Percentiles rank a stretch among this genome's conserved stretches.
These are phyloP conservation scores for Yarrowia sp. DNA, from an alignment of 805 yeast species.

Conservation along the genomic window DNA sequence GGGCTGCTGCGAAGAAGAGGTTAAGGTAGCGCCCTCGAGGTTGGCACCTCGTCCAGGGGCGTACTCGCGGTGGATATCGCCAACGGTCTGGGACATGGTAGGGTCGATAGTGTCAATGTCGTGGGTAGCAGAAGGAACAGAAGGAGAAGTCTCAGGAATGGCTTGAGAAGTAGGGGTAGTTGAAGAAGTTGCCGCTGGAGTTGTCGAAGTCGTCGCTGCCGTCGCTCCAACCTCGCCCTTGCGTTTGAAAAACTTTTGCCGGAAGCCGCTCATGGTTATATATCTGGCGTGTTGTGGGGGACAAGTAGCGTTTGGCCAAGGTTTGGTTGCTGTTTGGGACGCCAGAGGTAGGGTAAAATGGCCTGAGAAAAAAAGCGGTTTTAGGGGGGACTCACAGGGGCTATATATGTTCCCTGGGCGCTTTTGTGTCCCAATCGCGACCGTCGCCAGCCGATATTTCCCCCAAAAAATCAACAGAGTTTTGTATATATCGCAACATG, in stretches of 20 bases:
- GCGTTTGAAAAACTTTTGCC: constrained; percentile 20
- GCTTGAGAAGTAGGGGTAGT: not conserved
- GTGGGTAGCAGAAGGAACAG: not conserved
- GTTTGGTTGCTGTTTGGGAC: constrained; percentile 19
- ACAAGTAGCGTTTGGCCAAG: not conserved
- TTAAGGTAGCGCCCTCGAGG: constrained; percentile 9
- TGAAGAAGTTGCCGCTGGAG: too few species aligned
- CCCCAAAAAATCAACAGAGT: too few species aligned
- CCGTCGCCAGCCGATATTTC: too few species aligned
- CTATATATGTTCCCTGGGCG: too few species aligned
- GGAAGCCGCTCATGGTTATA: constrained; percentile 22
- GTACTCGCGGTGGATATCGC: constrained; percentile 8
- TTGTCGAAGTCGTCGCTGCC: not conserved
- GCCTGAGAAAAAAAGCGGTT: not conserved
- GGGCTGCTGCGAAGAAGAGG: constrained; percentile 21
- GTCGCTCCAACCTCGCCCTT: not conserved
- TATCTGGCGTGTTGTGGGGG: not conserved
- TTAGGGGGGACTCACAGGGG: not conserved
- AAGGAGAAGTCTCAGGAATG: not conserved
- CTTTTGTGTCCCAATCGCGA: too few species aligned
- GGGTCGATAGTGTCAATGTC: too few species aligned
- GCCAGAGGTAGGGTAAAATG: not conserved
- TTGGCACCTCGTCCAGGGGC: not conserved
- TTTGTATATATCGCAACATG: constrained; percentile 14
- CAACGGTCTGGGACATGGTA: constrained; percentile 21